Base-by-base conservation (phyloP, 2,329 filamentous ascomycete genomes). In the Magnaporthiopsis incrustans region DNA sequence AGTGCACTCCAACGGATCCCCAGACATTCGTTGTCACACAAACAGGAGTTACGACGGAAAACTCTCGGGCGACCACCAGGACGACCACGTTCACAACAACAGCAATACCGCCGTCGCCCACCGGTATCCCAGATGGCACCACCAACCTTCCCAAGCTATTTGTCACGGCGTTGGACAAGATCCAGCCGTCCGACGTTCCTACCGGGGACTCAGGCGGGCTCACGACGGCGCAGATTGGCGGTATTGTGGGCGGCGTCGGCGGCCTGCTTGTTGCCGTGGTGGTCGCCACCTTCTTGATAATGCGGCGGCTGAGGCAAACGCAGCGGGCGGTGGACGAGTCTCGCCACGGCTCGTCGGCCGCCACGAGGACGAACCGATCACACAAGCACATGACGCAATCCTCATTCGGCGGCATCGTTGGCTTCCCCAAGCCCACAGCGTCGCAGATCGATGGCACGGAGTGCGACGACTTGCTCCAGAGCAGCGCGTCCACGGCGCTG, bases 161-260 rank as follows among this genome's bases (percentile, higher is more conserved):
- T 44, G 79, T 80, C 0, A 78, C 76, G 2, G 73, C 75, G 1
- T 71, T 82, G 3, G 69, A 77, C 5, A 83, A 84, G 64, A 67
- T 73, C 66, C 74, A 18, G 71, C 72, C 0, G 65, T 63, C 35
- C 64, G 62, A 33, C 6, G 25, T 66, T 62, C 32, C 64, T 61
- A 30, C 56, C 25, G 57, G 27, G 35, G 62, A 35, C 18, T 67
- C 69, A 26, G 67, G 66, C 11, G 69, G 73, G 58, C 72, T 82
- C 27, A 76, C 77, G 30, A 69, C 68, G 0, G 75, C 71, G 1
- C 74, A 79, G 32, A 73, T 86, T 2, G 83, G 79, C 3, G 84
- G 84, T 2, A 83, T 86, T 27, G 76, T 86, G 44, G 81, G 77
- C 2, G 83, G 81, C 1, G 79, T 79, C 15, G 73, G 82, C 3